Evolutionary conservation across 371 early-diverging fungal species (phyloP).

Genomic region (Chytridium lagenaria): DNA sequence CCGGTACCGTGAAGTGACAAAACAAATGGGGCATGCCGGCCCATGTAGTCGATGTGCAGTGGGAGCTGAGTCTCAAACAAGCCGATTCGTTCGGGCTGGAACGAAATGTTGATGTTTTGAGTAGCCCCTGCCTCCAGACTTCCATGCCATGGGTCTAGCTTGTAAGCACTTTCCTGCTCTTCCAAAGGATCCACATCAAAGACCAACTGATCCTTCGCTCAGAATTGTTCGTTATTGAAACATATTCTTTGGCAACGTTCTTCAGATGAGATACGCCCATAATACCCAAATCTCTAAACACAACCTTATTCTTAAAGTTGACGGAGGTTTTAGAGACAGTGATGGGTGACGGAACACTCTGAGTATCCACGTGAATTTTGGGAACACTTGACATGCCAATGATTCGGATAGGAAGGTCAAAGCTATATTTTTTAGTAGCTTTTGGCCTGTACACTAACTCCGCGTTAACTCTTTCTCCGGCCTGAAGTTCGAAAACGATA

Average conservation of each 20-base stretch:
- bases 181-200: conserved; percentile 45
- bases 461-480: conserved; percentile 29
- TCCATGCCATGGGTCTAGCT: conserved; percentile 48
- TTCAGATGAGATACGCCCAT: conserved; percentile 43
- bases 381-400: conserved; percentile 26
- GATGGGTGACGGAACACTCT: conserved; percentile 48
- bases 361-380: conserved; percentile 27
- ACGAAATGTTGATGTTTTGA: conserved; percentile 39
- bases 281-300: conserved; percentile 36
- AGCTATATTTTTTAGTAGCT: conserved; percentile 6
- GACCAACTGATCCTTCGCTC: conserved; percentile 42
- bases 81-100: conserved; percentile 49
- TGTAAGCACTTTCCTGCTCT: conserved; percentile 41
- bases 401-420: conserved; percentile 35
- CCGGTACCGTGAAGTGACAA: conserved; percentile 42
- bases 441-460: conserved; percentile 41
- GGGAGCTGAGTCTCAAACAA: conserved; percentile 38
- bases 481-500: conserved; percentile 40
- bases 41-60: conserved; percentile 46
- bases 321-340: conserved; percentile 34
- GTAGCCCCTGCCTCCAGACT: conserved; percentile 30
- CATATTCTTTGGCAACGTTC: conserved; percentile 41
- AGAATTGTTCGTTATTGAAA: conserved; percentile 40
- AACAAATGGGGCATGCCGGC: conserved; percentile 37
- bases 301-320: conserved; percentile 53